Evolutionary conservation across 805 yeast genomes (phyloP), one percentile per base, ranked within the genome.

Genomic region (Zygoascus bituminiphila): DNA sequence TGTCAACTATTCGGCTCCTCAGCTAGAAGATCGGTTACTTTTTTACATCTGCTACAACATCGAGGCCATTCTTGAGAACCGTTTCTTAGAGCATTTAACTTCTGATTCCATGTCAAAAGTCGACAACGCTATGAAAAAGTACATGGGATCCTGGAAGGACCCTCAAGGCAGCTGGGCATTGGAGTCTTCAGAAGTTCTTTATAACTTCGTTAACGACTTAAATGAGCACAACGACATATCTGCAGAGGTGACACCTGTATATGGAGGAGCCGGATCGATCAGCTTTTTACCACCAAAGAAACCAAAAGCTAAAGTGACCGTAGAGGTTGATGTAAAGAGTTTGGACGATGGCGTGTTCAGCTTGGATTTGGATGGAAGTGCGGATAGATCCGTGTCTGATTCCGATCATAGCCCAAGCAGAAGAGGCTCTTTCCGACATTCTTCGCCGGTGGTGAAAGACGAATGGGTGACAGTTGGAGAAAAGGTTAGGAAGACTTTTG

Each of bases 11-110:
- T 63, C 73, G 19, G 84, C 88, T 5, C 61, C 64, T 10, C 76
- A 81, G 54, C 62, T 88, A 33, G 70, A 78, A 51, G 70, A 72
- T 44, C 75, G 77, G 47, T 78, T 95, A 59, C 66, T 81, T 22
- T 81, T 87, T 81, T 84, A 76, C 55, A 69, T 86, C 10, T 79
- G 76, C 54, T 72, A 76, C 53, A 86, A 87, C 60, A 65, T 84
- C 48, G 88, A 81, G 25, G 59, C 78, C 2, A 57, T 85, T 14
- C 65, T 88, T 29, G 74, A 78, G 46, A 81, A 79, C 20, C 64
- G 57, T 50, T 42, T 47, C 36, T 23, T 47, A 42, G 46, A 35
- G 8, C 40, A 12, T 31, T 21, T 41, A 8, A 24, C 19, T 26
- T 9, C 12, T 15, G 51, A 26, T 4, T 42, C 40, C 39, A 36